Evolutionary conservation across 148 eudicot species (phyloP).

Genomic region (Heliamphora exappendiculata): DNA sequence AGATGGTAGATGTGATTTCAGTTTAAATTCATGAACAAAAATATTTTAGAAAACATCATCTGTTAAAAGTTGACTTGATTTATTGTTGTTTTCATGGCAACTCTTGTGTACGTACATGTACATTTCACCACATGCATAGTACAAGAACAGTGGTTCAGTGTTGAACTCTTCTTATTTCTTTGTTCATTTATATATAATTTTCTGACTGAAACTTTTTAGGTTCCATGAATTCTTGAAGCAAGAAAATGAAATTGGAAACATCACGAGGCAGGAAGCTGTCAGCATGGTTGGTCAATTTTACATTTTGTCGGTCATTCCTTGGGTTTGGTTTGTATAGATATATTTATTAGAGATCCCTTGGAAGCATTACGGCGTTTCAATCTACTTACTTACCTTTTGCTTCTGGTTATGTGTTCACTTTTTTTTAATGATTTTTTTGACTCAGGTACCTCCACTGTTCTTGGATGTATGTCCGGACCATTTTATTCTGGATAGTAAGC

Average conservation of each 20-base stretch:
- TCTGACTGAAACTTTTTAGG: conserved; percentile 36
- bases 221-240: conserved; percentile 94
- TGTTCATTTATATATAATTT: neutral
- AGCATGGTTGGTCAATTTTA: conserved; percentile 71
- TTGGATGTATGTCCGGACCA: conserved; percentile 87
- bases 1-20: neutral
- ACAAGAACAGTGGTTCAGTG: neutral
- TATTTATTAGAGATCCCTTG: neutral
- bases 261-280: conserved; percentile 98
- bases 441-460: conserved; percentile 90
- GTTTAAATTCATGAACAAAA: neutral
- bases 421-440: conserved; percentile 3
- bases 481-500: conserved; percentile 95
- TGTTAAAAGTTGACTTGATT: neutral
- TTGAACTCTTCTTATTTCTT: neutral
- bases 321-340: neutral
- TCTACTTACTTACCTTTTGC: too few species aligned
- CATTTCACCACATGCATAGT: neutral
- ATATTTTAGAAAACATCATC: neutral
- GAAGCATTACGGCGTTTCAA: too few species aligned
- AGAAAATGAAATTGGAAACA: conserved; percentile 94
- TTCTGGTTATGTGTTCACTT: neutral
- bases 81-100: neutral
- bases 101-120: neutral
- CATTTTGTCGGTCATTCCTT: neutral